Evolutionary conservation across 768 basidiomycete species (phyloP).

Genomic region (Mycena alexandri): DNA sequence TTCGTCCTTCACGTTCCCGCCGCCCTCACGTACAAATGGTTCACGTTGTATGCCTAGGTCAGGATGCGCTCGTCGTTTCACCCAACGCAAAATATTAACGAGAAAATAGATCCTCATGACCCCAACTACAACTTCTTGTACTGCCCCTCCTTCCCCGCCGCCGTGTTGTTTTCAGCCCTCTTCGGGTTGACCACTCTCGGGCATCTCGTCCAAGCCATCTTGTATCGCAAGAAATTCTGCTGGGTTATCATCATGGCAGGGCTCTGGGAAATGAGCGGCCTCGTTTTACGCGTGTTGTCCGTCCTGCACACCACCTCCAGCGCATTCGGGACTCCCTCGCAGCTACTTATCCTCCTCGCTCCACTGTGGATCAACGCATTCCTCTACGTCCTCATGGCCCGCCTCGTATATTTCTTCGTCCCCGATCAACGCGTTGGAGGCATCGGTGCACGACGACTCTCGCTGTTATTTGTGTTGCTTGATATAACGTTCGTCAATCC

Average conservation of each 20-base stretch:
- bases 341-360: slow-evolving; percentile 40
- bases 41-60: too few relatives aligned
- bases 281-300: slow-evolving; percentile 33
- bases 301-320: slow-evolving; percentile 20
- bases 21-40: too few relatives aligned
- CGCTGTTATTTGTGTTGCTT: slow-evolving; percentile 34
- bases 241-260: slow-evolving; percentile 43
- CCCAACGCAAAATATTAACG: too few relatives aligned
- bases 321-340: slow-evolving; percentile 22
- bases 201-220: slow-evolving; percentile 36
- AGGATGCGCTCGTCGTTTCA: too few relatives aligned
- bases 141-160: slow-evolving; percentile 39
- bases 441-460: slow-evolving; percentile 33
- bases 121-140: slow-evolving; percentile 30
- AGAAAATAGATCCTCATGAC: too few relatives aligned
- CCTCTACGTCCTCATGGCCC: slow-evolving; percentile 38
- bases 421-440: slow-evolving; percentile 35
- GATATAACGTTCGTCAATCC: slow-evolving; percentile 31
- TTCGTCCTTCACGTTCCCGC: too few relatives aligned
- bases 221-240: slow-evolving; percentile 40
- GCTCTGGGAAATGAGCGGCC: slow-evolving; percentile 38
- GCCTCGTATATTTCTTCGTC: slow-evolving; percentile 38
- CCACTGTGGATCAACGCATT: slow-evolving; percentile 44
- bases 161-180: slow-evolving; percentile 37
- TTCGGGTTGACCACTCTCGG: slow-evolving; percentile 35